These are phyloP conservation scores for Helianthus tuberosus DNA, from an alignment of 129 eudicot genomes.

Conservation along the genomic window DNA sequence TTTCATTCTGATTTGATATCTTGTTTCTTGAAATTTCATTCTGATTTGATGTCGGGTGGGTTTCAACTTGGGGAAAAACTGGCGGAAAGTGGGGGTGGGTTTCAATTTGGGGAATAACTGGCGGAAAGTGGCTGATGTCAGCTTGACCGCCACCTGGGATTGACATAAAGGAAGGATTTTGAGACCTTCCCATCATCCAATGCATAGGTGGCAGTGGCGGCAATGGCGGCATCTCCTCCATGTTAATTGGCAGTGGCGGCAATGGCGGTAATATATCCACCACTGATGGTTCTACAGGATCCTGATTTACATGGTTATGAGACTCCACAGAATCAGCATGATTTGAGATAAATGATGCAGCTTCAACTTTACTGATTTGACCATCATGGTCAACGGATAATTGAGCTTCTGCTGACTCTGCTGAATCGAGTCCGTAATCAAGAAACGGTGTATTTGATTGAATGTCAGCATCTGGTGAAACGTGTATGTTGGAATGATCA, in stretches of 20 bases:
- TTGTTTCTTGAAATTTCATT: too few relatives aligned
- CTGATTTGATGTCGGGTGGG: too few relatives aligned
- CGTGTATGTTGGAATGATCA: neutral
- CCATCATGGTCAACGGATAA: constrained; percentile 26
- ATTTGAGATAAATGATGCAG: constrained; percentile 23
- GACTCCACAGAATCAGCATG: constrained; percentile 13
- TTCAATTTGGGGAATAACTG: constrained; percentile 28
- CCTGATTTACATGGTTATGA: constrained; percentile 19
- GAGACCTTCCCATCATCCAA: constrained; percentile 77
- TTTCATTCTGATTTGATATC: constrained; percentile 13
- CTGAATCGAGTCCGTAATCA: constrained; percentile 25
- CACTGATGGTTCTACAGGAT: constrained; percentile 22
- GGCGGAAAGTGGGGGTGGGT: too few relatives aligned
- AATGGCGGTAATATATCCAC: constrained; percentile 34
- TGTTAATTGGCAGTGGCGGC: constrained; percentile 48
- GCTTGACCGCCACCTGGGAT: constrained; percentile 31
- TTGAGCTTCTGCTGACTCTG: constrained; percentile 23
- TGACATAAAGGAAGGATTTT: constrained; percentile 33
- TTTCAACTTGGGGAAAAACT: too few relatives aligned
- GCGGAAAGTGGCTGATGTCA: constrained; percentile 29
- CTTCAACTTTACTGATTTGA: constrained; percentile 1
- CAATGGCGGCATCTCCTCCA: constrained; percentile 79
- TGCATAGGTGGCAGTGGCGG: constrained; percentile 98
- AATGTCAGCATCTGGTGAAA: neutral
- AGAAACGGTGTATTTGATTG: constrained; percentile 30